These are phyloP conservation scores for Takashimella koratensis DNA, from an alignment of 1,284 basidiomycete species.

Conservation along the genomic window DNA sequence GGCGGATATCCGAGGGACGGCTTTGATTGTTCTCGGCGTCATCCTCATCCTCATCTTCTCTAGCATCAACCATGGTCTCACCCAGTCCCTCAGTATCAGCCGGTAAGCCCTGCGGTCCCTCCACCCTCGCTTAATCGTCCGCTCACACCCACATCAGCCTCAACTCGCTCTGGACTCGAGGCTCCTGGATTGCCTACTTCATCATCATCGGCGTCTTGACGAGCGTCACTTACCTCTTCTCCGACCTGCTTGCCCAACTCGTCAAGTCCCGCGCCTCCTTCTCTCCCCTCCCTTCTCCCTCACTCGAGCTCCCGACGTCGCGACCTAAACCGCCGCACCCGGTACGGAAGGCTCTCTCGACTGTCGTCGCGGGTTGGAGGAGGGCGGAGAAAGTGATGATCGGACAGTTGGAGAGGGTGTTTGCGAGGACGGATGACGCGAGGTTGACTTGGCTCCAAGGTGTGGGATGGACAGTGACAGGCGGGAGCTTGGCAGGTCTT, in stretches of 20 bases:
- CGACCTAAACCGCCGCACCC: conserved; percentile 17
- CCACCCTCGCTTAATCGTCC: background rate
- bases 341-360: conserved; percentile 17
- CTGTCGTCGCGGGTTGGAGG: conserved; percentile 50
- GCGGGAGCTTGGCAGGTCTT: conserved; percentile 81
- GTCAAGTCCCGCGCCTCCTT: conserved; percentile 42
- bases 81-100: conserved; percentile 51
- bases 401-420: conserved; percentile 67
- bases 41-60: conserved; percentile 50
- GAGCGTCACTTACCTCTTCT: conserved; percentile 58
- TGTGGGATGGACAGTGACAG: conserved; percentile 85
- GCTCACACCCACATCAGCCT: conserved; percentile 50
- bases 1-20: conserved; percentile 47
- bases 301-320: conserved; percentile 26
- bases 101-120: conserved; percentile 39
- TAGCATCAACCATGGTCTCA: conserved; percentile 49
- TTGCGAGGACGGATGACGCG: conserved; percentile 71
- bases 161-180: conserved; percentile 73
- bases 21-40: conserved; percentile 48
- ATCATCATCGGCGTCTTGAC: conserved; percentile 70
- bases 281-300: conserved; percentile 53
- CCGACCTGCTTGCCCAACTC: conserved; percentile 38
- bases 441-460: conserved; percentile 82
- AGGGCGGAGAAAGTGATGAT: conserved; percentile 57
- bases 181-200: conserved; percentile 85